Evolutionary conservation across 1,139 yeast species (phyloP), one percentile per base, ranked within the genome.

Genomic region (Diutina pseudorugosa): DNA sequence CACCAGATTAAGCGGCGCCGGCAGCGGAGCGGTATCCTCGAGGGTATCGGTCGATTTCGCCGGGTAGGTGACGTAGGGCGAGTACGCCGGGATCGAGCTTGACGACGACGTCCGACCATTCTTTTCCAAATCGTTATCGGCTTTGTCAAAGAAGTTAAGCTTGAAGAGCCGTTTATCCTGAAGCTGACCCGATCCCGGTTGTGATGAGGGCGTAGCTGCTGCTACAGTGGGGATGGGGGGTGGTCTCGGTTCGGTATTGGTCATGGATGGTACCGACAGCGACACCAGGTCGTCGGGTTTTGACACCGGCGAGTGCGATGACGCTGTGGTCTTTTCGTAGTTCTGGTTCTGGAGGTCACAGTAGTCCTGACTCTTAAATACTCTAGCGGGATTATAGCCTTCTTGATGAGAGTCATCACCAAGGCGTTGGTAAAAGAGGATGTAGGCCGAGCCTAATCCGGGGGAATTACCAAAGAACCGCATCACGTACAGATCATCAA

Each of bases 391-490:
- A 23, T 23, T 27, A 27, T 23, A 45, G 9, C 20, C 20, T 4
- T 27, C 12, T 11, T 45, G 36, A 5, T 16, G 18, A 12, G 12
- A n/a, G 21, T 27, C 23, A 12, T 25, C 21, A n/a, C 20, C 16
- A 7, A 45, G 36, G 8, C 20, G 40, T 27, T 66, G 67, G 66
- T 91, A 93, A 60, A 91, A 89, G 54, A 93, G 69, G 16, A 93
- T 84, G 65, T 93, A 93, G 0, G 98, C 98, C 51, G 96, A 85
- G 0, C 96, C 94, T 61, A 89, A 76, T 2, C 95, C 95, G 5
- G 88, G 85, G 2, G 87, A 83, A 63, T 89, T 91, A 21, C 98
- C 98, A 61, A 88, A 85, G 64, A 91, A 93, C 61, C 87, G 79
- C 69, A 83, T 76, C 3, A 93, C 97, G 59, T 85, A 89, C 50